A percentile compares a stretch with the other conserved stretches of the same genome.
Evolutionary conservation across 768 basidiomycete genomes (phyloP).

Genomic region (Mycena galericulata): DNA sequence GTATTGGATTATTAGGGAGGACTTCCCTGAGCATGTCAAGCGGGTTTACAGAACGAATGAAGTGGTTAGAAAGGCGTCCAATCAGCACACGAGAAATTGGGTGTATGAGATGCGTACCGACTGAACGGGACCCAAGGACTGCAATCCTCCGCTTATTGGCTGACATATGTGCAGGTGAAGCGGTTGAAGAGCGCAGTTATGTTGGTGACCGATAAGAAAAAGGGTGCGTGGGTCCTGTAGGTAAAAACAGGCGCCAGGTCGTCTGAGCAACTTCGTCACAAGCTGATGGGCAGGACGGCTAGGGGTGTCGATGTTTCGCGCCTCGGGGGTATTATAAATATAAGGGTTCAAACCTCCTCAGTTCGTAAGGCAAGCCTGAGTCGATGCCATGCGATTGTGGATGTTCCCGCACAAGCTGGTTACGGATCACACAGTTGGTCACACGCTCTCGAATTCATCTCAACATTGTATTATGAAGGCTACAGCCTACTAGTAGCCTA

Average conservation of each 20-base stretch:
- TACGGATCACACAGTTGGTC: background rate
- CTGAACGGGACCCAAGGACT: conserved; percentile 88
- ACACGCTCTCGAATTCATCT: conserved; percentile 6
- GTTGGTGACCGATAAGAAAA: conserved; percentile 17
- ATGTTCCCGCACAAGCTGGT: background rate
- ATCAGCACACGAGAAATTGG: conserved; percentile 37
- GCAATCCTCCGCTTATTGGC: conserved; percentile 75
- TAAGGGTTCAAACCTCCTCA: conserved; percentile 22
- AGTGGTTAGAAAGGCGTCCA: conserved; percentile 4
- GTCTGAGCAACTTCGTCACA: conserved; percentile 20
- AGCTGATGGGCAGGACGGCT: conserved; percentile 8
- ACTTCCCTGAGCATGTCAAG: conserved; percentile 75
- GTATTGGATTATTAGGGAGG: conserved; percentile 93
- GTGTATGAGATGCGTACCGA: conserved; percentile 67
- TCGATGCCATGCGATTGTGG: conserved; percentile 20
- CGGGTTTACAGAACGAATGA: background rate
- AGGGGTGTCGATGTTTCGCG: conserved; percentile 13
- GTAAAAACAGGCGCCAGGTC: conserved; percentile 25
- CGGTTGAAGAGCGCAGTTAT: conserved; percentile 11
- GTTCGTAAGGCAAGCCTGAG: background rate
- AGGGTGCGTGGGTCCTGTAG: conserved; percentile 18
- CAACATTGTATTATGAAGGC: no score
- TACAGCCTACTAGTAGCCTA: no score
- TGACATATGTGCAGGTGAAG: conserved; percentile 19
- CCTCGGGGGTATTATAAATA: conserved; percentile 30